These are phyloP conservation scores for Boletus pseudopeckii DNA, from an alignment of 768 basidiomycete genomes.

Conservation along the genomic window DNA sequence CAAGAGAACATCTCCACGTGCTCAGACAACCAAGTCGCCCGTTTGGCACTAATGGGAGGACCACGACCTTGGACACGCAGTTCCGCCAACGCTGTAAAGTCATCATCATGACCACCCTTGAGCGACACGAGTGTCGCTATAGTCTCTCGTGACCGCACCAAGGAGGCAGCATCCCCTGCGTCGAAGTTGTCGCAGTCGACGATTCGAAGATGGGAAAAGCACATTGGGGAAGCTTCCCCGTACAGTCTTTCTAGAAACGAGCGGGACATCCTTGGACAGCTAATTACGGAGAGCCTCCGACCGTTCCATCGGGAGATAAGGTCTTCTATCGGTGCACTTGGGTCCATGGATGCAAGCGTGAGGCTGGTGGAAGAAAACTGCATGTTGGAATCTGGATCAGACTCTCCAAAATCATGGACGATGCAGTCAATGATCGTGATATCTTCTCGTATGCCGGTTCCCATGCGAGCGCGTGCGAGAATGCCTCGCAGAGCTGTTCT, in stretches of 20 bases:
- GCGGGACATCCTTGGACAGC: conserved; percentile 1
- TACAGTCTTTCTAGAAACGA: background rate
- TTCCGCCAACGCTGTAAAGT: background rate
- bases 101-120: conserved; percentile 1
- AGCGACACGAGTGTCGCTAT: conserved; percentile 1
- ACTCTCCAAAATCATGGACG: background rate
- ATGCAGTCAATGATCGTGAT: conserved; percentile 5
- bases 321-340: background rate
- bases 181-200: conserved; percentile 7
- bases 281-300: background rate
- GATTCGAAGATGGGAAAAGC: conserved; percentile 3
- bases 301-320: conserved; percentile 8
- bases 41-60: conserved; percentile 1
- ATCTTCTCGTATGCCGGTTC: too few species aligned
- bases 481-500: too few species aligned
- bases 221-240: background rate
- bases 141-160: conserved; percentile 6
- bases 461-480: too few species aligned
- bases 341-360: background rate
- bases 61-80: conserved; percentile 4
- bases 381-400: background rate
- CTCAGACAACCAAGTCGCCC: conserved; percentile 4
- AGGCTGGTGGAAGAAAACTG: background rate
- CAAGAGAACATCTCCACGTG: conserved; percentile 7
- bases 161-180: background rate